Percentiles rank a stretch among this genome's conserved stretches.
Conservation (phyloP, 345 rosid genomes). For the Bruguiera sexangula region DNA sequence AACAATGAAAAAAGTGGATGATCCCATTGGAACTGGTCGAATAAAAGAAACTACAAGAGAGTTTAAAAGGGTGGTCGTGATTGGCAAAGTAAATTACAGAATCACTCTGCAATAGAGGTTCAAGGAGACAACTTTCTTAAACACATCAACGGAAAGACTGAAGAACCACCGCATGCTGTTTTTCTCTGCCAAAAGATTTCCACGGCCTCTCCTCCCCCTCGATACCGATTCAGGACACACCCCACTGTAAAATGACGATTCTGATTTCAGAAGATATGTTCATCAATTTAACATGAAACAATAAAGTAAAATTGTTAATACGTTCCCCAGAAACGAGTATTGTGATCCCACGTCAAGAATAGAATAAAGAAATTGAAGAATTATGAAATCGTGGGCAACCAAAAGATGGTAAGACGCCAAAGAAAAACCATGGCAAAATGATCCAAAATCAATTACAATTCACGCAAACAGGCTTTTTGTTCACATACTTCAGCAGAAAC, state of each 20-base stretch:
- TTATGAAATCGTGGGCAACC: too few species aligned
- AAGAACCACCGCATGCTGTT: slow-evolving; percentile 75
- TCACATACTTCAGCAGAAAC: neutral
- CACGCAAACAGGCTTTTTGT: neutral
- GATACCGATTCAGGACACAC: slow-evolving; percentile 13
- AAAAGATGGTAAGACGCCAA: too few species aligned
- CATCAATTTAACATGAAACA: too few species aligned
- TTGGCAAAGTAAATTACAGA: slow-evolving; percentile 40
- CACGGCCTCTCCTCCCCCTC: slow-evolving; percentile 18
- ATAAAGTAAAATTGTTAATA: too few species aligned
- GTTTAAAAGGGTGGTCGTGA: neutral
- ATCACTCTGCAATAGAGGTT: slow-evolving; percentile 72
- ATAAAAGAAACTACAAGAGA: neutral
- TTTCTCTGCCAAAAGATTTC: slow-evolving; percentile 18
- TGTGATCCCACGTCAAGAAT: too few species aligned
- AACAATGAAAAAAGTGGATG: slow-evolving; percentile 51
- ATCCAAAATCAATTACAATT: too few species aligned
- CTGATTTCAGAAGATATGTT: slow-evolving; percentile 1
- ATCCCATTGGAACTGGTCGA: slow-evolving; percentile 44
- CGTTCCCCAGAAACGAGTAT: too few species aligned
- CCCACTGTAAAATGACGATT: slow-evolving; percentile 25
- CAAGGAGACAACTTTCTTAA: slow-evolving; percentile 52
- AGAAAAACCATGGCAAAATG: too few species aligned
- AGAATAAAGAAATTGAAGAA: too few species aligned
- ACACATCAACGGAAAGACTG: slow-evolving; percentile 54